Percentiles rank a stretch among this genome's conserved stretches.
Conservation (phyloP, 164 flowering plant species). For the Kalanchoe fedtschenkoi region DNA sequence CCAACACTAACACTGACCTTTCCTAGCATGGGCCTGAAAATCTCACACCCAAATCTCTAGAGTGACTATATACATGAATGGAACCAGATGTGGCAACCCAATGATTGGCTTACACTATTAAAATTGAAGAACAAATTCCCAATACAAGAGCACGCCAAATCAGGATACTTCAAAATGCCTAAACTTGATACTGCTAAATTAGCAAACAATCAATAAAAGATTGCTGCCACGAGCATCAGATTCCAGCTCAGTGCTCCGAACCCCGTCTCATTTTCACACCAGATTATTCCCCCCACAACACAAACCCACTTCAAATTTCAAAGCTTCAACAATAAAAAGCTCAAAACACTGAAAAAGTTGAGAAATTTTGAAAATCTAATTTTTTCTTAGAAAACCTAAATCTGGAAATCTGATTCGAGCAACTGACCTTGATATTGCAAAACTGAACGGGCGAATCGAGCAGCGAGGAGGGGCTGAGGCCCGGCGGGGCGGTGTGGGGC, state of each 20-base stretch:
- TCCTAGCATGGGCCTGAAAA: background rate
- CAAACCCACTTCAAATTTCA: background rate
- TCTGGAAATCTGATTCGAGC: too few species aligned
- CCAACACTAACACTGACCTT: background rate
- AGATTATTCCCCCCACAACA: background rate
- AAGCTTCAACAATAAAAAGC: background rate
- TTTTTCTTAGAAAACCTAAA: background rate
- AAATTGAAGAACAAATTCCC: background rate
- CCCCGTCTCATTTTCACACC: background rate
- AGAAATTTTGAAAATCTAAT: background rate
- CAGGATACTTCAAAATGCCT: too few species aligned
- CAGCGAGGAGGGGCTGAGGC: conserved; percentile 64
- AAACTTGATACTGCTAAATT: background rate
- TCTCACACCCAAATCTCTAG: background rate
- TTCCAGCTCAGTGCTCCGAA: background rate
- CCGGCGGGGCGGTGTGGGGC: conserved; percentile 68
- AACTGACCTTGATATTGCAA: conserved; percentile 54
- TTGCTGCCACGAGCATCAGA: background rate
- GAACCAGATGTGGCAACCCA: background rate
- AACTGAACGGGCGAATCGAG: conserved; percentile 31
- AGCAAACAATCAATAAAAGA: too few species aligned
- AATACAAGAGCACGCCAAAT: too few species aligned
- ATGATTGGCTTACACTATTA: background rate
- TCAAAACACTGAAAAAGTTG: too few species aligned
- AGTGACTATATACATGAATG: background rate